phyloP scores from a whole-genome alignment of 2,329 filamentous ascomycete species.

The Myrmaecium sp. region DNA sequence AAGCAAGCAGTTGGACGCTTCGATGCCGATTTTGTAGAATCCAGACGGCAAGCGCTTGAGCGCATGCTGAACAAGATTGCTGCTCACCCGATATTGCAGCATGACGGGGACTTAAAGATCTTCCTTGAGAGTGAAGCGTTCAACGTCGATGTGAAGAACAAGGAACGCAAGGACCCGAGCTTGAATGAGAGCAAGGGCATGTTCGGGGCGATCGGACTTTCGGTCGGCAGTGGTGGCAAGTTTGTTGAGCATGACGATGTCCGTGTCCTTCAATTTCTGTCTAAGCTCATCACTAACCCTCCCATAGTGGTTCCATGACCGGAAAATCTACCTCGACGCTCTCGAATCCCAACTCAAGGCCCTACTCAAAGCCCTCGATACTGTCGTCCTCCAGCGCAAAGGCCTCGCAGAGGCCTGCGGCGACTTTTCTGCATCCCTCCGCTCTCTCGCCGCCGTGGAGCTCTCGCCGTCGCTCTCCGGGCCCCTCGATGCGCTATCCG shows the following conservation, averaged over 20 bases:
- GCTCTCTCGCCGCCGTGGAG: slow-evolving; percentile 82
- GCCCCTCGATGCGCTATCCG: slow-evolving; percentile 78
- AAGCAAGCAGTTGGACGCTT: slow-evolving; percentile 96
- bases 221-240: slow-evolving; percentile 57
- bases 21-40: slow-evolving; percentile 92
- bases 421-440: slow-evolving; percentile 86
- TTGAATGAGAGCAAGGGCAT: slow-evolving; percentile 85
- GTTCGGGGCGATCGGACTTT: slow-evolving; percentile 68
- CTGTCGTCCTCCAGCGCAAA: slow-evolving; percentile 81
- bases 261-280: slow-evolving; percentile 21
- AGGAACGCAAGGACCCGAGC: slow-evolving; percentile 76
- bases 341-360: slow-evolving; percentile 82
- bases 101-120: slow-evolving; percentile 85
- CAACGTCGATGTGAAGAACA: slow-evolving; percentile 94
- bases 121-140: slow-evolving; percentile 95
- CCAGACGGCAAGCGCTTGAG: slow-evolving; percentile 74
- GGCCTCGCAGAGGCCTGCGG: slow-evolving; percentile 83
- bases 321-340: slow-evolving; percentile 84
- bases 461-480: slow-evolving; percentile 75
- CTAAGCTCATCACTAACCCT: slow-evolving; percentile 9
- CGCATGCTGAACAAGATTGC: slow-evolving; percentile 97
- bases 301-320: slow-evolving; percentile 85
- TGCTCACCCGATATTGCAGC: slow-evolving; percentile 73
- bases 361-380: slow-evolving; percentile 83
- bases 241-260: slow-evolving; percentile 97